Base-by-base conservation (phyloP, 495 filamentous ascomycete genomes). In the Talaromyces stipitatus region DNA sequence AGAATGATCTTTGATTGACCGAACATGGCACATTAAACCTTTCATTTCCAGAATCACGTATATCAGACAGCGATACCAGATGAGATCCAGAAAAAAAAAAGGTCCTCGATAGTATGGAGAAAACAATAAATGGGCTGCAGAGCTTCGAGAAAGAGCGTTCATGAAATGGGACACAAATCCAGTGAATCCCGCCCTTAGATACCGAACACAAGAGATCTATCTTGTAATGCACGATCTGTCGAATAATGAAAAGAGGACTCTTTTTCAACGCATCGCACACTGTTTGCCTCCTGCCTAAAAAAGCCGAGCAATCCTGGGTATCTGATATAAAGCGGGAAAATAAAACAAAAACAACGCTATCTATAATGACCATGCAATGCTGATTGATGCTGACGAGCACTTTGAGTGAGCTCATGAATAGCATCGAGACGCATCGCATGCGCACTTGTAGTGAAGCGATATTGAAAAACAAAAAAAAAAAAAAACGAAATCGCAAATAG, bases 291-390 rank as follows among this genome's bases (percentile, higher is more conserved):
- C 65, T 54, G 59, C 60, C 46, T 64, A 61, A 70, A 66, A 57
- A 70, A 66, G 70, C 67, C 69, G 72, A 72, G 68, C 71, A 71
- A 65, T 65, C 56, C 64, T 61, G 81, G 82, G 83, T 85, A 85
- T 83, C 78, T 80, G 74, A 73, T 73, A 67, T 69, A 41, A 73
- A 77, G 70, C 75, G 74, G 71, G 73, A 70, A 69, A 59, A n/a
- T n/a, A n/a, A 62, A 55, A 66, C 61, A 71, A 86, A 84, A 78
- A 77, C 79, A 87, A 87, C 85, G 85, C 84, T 85, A 78, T 90
- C 86, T 90, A 89, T 87, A 74, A 76, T 82, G 82, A 87, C 82
- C 83, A 78, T 78, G 78, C 78, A 79, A 77, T 75, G 70, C 74
- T 66, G 73, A 75, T 69, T 56, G 65, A 60, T 55, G 58, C 68